These are phyloP conservation scores for Cicer bijugum DNA, from an alignment of 306 rosid genomes.

Conservation along the genomic window DNA sequence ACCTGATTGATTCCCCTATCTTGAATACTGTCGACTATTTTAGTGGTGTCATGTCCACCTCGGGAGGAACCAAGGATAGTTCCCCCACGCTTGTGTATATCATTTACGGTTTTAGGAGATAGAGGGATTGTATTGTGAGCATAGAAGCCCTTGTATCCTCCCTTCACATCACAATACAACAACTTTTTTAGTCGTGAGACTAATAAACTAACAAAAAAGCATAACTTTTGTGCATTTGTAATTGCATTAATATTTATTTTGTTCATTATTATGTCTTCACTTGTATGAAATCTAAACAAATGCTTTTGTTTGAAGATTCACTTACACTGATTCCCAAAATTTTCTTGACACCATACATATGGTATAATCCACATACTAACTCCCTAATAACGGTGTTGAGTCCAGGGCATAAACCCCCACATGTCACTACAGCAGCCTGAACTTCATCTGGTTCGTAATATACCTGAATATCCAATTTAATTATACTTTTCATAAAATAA, in stretches of 20 bases:
- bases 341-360: conserved; percentile 89
- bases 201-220: not conserved
- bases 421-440: conserved; percentile 89
- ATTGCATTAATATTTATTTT: not conserved
- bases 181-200: conserved; percentile 10
- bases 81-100: conserved; percentile 96
- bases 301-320: not conserved
- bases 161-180: conserved; percentile 59
- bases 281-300: conserved; percentile 4
- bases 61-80: conserved; percentile 90
- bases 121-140: conserved; percentile 70
- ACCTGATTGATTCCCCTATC: conserved; percentile 97
- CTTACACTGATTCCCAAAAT: conserved; percentile 83
- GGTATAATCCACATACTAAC: conserved; percentile 75
- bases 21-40: conserved; percentile 96
- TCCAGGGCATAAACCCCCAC: conserved; percentile 99
- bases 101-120: conserved; percentile 83
- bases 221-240: not conserved
- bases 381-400: conserved; percentile 97
- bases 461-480: conserved; percentile 57
- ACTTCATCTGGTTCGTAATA: conserved; percentile 85
- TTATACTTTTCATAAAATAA: conserved; percentile 9
- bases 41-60: conserved; percentile 87
- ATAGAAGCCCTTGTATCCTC: conserved; percentile 95
- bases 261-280: not conserved